Conservation (phyloP, 306 rosid species). For the Begonia peltatifolia region DNA sequence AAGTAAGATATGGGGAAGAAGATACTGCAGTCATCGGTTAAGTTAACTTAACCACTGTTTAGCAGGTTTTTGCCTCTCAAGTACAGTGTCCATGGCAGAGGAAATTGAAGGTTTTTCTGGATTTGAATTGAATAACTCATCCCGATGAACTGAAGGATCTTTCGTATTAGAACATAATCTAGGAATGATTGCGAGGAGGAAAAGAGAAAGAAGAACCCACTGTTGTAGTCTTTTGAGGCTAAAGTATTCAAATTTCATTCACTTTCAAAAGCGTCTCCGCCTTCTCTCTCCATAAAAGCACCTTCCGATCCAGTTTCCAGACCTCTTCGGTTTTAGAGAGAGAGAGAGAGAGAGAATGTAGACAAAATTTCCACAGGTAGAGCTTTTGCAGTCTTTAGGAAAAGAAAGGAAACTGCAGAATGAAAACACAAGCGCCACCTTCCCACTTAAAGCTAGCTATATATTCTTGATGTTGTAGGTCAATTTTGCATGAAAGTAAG, state of each 20-base stretch:
- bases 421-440: constrained; percentile 15
- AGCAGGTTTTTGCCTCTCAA: too few species aligned
- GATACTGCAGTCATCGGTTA: too few species aligned
- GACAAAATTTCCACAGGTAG: constrained; percentile 77
- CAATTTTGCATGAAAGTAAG: constrained; percentile 65
- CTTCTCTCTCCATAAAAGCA: constrained; percentile 11
- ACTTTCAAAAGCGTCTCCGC: constrained; percentile 1
- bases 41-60: too few species aligned
- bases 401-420: constrained; percentile 19
- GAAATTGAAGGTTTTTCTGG: too few species aligned
- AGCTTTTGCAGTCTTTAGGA: constrained; percentile 70
- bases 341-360: constrained; percentile 28
- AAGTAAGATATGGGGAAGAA: too few species aligned
- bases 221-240: constrained; percentile 10
- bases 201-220: constrained; percentile 1
- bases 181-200: not conserved
- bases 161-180: not conserved
- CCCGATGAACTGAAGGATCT: not conserved
- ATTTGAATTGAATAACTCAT: not conserved
- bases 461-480: constrained; percentile 22
- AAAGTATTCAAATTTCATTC: constrained; percentile 10
- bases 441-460: constrained; percentile 22
- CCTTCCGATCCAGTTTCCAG: constrained; percentile 15
- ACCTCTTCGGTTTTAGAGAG: not conserved
- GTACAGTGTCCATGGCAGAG: too few species aligned